Evolutionary conservation across 2,329 filamentous ascomycete genomes (phyloP), one percentile per base, ranked within the genome.

Genomic region (Talaromyces sp.): DNA sequence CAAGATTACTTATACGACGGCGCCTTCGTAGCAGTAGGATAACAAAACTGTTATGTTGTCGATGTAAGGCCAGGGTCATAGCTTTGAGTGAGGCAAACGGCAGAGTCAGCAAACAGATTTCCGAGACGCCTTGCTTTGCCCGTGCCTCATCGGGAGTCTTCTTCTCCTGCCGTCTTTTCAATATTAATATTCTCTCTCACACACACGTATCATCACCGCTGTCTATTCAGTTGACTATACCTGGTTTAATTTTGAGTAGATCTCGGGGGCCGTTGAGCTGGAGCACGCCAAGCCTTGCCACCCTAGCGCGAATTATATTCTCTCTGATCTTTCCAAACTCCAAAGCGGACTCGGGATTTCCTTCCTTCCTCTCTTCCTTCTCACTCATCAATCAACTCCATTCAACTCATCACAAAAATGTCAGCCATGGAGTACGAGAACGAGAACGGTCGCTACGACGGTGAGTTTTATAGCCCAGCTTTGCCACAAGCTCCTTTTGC

Each of bases 371-470:
- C 49, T 60, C 57, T 59, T 56, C 39, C 45, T 39, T 52, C 31
- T 33, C 49, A 52, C 27, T 47, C 56, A 50, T 57, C 37, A 62
- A 60, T 52, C 49, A 50, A 64, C 62, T 60, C 52, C 62, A 57
- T 56, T 49, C 39, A 62, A 56, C 14, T 3, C 49, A 60, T 54
- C 70, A 57, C 16, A 33, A 75, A 67, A 68, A 81, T 81, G 79
- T 76, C 79, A 70, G 67, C 80, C 72, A 85, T 87, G 81, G 87
- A 90, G 71, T 90, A 88, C 81, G 87, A 89, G 75, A 84, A 84
- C 72, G 87, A 89, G 69, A 84, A 84, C 76, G 85, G 86, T 79
- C 83, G 82, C 73, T 90, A 89, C 77, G 87, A 89, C 68, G 87
- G 88, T 90, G 83, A 73, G 82, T 78, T 59, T 69, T 58, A 22